Evolutionary conservation across 352 stramenopile species (phyloP).

Genomic region (Phytophthora europaea): DNA sequence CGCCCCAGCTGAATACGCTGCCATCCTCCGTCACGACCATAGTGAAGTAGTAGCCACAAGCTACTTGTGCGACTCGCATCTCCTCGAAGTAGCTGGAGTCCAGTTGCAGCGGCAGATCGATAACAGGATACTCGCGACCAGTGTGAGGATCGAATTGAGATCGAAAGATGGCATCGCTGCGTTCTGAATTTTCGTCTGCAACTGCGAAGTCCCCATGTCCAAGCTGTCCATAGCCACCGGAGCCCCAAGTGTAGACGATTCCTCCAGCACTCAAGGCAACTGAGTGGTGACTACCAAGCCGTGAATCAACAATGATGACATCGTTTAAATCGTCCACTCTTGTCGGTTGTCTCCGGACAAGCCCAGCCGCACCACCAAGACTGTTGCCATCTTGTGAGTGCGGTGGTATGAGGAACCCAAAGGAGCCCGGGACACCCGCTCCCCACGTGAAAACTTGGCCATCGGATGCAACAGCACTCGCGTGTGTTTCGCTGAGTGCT

Average conservation of each 20-base stretch:
- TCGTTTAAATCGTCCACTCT: conserved; percentile 78
- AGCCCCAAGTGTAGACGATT: conserved; percentile 77
- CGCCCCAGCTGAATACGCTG: conserved; percentile 76
- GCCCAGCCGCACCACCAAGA: conserved; percentile 17
- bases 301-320: conserved; percentile 53
- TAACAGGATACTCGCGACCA: conserved; percentile 68
- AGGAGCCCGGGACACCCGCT: conserved; percentile 66
- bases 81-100: conserved; percentile 81
- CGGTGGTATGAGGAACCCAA: conserved; percentile 59
- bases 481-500: conserved; percentile 64
- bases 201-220: conserved; percentile 72
- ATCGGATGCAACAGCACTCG: conserved; percentile 68
- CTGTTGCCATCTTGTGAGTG: conserved; percentile 23
- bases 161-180: conserved; percentile 68
- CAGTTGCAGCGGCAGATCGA: conserved; percentile 76
- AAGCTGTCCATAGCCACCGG: conserved; percentile 73
- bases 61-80: conserved; percentile 74
- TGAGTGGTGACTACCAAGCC: conserved; percentile 72
- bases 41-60: conserved; percentile 82
- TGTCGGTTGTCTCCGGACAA: conserved; percentile 50
- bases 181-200: conserved; percentile 23
- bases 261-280: conserved; percentile 71
- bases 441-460: conserved; percentile 82
- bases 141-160: conserved; percentile 76
- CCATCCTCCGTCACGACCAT: conserved; percentile 77